A percentile compares a stretch with the other conserved stretches of the same genome.
phyloP scores from a whole-genome alignment of 306 rosid genomes.

The Glycine latifolia region DNA sequence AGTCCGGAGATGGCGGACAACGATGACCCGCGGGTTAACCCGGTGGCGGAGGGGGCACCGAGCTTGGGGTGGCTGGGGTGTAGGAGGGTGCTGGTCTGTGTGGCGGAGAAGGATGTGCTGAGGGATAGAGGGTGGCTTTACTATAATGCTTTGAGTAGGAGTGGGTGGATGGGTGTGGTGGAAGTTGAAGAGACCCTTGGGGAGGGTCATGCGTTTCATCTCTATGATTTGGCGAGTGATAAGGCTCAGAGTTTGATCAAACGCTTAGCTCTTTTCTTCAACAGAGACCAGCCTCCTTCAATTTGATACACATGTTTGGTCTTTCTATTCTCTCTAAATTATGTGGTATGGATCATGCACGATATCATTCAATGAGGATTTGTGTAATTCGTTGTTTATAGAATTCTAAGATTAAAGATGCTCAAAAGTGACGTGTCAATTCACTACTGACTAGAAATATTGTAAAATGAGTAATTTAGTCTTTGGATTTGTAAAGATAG shows the following conservation, averaged over 20 bases:
- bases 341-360: too few relatives aligned
- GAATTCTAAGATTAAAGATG: neutral
- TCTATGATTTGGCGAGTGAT: conserved; percentile 27
- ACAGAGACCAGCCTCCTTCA: conserved; percentile 44
- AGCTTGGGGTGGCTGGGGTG: conserved; percentile 53
- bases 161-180: conserved; percentile 39
- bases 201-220: conserved; percentile 50
- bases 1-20: conserved; percentile 41
- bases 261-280: conserved; percentile 46
- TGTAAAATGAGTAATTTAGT: too few relatives aligned
- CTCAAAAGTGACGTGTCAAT: neutral
- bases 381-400: neutral
- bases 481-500: too few relatives aligned
- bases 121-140: conserved; percentile 53
- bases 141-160: conserved; percentile 43
- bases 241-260: conserved; percentile 47
- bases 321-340: too few relatives aligned
- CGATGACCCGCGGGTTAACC: neutral
- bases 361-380: too few relatives aligned
- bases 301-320: neutral
- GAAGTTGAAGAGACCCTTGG: conserved; percentile 43
- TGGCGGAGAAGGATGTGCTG: conserved; percentile 56
- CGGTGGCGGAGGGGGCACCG: conserved; percentile 37
- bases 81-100: conserved; percentile 52
- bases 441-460: too few relatives aligned